Evolutionary conservation across 805 yeast genomes (phyloP), one percentile per base, ranked within the genome.

Genomic region (Spathaspora sp.): DNA sequence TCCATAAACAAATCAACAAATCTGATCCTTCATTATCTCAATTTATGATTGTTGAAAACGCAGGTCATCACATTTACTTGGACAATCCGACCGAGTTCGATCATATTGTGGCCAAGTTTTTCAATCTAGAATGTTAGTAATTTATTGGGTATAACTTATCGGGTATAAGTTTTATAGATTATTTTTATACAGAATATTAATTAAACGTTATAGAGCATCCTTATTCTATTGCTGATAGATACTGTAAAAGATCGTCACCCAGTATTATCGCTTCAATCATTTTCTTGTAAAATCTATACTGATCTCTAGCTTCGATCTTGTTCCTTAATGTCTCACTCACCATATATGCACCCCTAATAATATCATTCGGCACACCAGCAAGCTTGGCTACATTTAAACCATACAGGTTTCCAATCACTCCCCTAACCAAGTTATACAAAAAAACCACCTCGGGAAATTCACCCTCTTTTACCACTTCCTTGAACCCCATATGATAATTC

Each of bases 371-470:
- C 1, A 91, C 67, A 0, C 81, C 81, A 0, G 97, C 94, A 52
- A 90, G 60, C 53, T 81, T 78, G 0, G 97, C 97, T 39, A 89
- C 96, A 61, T 91, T 89, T 35, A 92, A 71, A 1, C 97, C 97
- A 65, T 86, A 90, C 50, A 92, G 87, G 50, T 84, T 78, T 42
- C 79, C 66, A 18, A 72, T 68, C 9, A 70, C 75, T 1, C 79
- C 79, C 16, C 52, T 47, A 5, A 62, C 71, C 35, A 75, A 55
- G 42, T 63, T 69, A 56, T 73, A 75, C 42, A 74, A 59, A 49
- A 75, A 75, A 11, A 72, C 55, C 8, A 75, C 67, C 43, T 72
- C 74, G 1, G 76, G 74, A 57, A 67, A 69, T 35, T 65, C 62
- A 14, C 54, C 57, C 1, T 18, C 19, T 7, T 46, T 60, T 2